Base-by-base conservation (phyloP, 1,139 yeast species). In the Kodamaea arcana region DNA sequence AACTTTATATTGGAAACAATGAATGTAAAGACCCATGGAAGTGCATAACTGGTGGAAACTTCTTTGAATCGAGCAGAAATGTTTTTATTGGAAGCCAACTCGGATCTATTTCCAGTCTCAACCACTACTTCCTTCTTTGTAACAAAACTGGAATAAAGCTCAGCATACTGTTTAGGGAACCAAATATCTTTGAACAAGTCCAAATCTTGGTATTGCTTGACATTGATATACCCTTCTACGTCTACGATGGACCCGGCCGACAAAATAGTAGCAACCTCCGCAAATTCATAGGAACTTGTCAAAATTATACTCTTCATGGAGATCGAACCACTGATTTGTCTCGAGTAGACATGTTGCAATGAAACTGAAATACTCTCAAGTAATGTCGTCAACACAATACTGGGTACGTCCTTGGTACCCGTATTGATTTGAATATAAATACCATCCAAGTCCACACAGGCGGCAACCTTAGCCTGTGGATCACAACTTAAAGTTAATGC, bases 381-480 rank as follows among this genome's bases (percentile, higher is more conserved):
- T 18, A 72, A 66, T 3, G 78, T 50, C 1, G 65, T 49, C 1
- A 74, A 58, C 10, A 72, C 60, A 5, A 74, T 60, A 4, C 75
- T 69, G 0, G 68, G 51, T 1, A 54, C 50, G 9, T 65, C 65
- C 3, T 56, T 54, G 4, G 67, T 67, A 21, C 76, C 75, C 0
- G 90, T 72, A 34, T 75, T 75, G 11, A 83, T 46, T 35, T 78
- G 78, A 24, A 84, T 51, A 27, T 67, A 72, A 21, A 85, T 75
- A 0, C 82, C 80, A 22, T 80, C 83, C 26, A 83, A 54, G 2
- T 86, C 83, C 16, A 87, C 82, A 21, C 84, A 75, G 0, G 97
- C 94, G 24, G 88, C 90, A 1, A 92, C 94, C 52, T 85, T 86
- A 0, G 97, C 97, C 11, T 82, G 80, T 0, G 98, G 97, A 43